phyloP scores from a whole-genome alignment of 768 basidiomycete species.

The Dictyophora rubrovolvata region DNA sequence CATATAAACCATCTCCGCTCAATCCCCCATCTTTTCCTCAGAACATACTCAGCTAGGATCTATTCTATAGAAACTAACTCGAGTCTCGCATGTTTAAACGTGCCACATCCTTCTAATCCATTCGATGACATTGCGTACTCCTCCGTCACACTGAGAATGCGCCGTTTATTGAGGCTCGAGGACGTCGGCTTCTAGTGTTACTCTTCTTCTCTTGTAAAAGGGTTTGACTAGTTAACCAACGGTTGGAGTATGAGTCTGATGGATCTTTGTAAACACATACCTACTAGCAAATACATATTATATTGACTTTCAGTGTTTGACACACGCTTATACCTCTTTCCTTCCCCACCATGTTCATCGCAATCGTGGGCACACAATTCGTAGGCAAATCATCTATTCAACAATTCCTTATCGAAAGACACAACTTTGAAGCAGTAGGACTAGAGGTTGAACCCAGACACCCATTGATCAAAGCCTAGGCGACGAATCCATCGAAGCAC shows the following conservation, averaged over 20 bases:
- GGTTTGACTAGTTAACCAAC: conserved; percentile 21
- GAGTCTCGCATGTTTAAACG: conserved; percentile 36
- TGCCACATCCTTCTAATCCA: conserved; percentile 32
- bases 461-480: conserved; percentile 36
- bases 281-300: too few species aligned
- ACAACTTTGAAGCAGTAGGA: conserved; percentile 46
- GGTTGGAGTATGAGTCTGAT: conserved; percentile 33
- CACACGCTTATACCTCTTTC: too few species aligned
- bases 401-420: conserved; percentile 44
- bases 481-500: conserved; percentile 51
- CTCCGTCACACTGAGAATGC: conserved; percentile 32
- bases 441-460: conserved; percentile 16
- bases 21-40: conserved; percentile 17
- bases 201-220: conserved; percentile 16
- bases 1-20: too few species aligned
- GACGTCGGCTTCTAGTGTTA: conserved; percentile 24
- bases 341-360: conserved; percentile 45
- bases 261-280: too few species aligned
- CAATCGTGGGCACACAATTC: conserved; percentile 51
- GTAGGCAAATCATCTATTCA: conserved; percentile 41
- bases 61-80: conserved; percentile 33
- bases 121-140: conserved; percentile 27
- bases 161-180: conserved; percentile 23
- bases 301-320: too few species aligned
- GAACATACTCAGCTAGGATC: conserved; percentile 34